These are phyloP conservation scores for Rachicladosporium sp. DNA, from an alignment of 2,329 filamentous ascomycete species.

Conservation along the genomic window DNA sequence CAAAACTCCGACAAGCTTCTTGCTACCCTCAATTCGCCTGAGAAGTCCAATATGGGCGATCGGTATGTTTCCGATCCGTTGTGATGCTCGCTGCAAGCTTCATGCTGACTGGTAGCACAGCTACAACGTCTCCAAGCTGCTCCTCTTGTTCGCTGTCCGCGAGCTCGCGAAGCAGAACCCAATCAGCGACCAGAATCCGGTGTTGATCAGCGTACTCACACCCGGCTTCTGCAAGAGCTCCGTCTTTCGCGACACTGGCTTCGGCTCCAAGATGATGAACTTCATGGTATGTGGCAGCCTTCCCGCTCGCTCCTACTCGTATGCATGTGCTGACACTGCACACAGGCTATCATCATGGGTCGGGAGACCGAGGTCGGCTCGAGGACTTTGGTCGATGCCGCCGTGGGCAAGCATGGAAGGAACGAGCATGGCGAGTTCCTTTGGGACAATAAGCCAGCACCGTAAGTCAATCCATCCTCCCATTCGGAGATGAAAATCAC, in stretches of 20 bases:
- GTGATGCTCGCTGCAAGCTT: neutral
- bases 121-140: slow-evolving; percentile 32
- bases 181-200: neutral
- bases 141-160: slow-evolving; percentile 31
- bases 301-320: slow-evolving; percentile 38
- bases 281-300: slow-evolving; percentile 35
- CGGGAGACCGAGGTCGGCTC: slow-evolving; percentile 6
- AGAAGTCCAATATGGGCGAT: neutral
- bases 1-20: slow-evolving; percentile 16
- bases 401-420: slow-evolving; percentile 21
- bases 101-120: slow-evolving; percentile 21
- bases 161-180: slow-evolving; percentile 21
- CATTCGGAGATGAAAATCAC: neutral
- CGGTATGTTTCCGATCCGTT: neutral
- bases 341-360: slow-evolving; percentile 21
- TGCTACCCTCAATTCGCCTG: slow-evolving; percentile 10
- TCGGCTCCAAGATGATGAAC: slow-evolving; percentile 7
- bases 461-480: neutral
- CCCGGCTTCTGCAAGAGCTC: slow-evolving; percentile 1
- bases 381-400: slow-evolving; percentile 23
- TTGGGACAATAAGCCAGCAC: neutral
- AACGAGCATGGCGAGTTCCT: neutral
- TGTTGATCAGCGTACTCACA: neutral
- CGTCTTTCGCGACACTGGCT: neutral
- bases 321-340: slow-evolving; percentile 34